These are phyloP conservation scores for Torrubiella hemipterigena DNA, from an alignment of 2,329 filamentous ascomycete genomes.

Conservation along the genomic window DNA sequence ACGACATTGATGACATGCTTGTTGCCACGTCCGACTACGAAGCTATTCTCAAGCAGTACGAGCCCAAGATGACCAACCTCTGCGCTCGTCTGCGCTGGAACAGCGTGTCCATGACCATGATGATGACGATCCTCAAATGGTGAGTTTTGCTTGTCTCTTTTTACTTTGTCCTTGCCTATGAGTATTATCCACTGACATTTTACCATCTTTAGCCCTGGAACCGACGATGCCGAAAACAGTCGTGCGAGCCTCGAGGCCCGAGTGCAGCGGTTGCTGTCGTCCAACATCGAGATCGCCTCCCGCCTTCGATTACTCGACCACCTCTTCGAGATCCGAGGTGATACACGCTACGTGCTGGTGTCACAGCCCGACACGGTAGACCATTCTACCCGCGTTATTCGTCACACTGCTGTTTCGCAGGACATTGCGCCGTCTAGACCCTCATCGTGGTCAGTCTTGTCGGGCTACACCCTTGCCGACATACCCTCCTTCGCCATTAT, in stretches of 20 bases:
- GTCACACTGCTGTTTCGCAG: neutral
- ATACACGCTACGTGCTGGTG: constrained; percentile 7
- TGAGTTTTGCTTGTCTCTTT: constrained; percentile 10
- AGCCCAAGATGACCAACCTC: constrained; percentile 14
- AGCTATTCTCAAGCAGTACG: constrained; percentile 7
- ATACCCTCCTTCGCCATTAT: constrained; percentile 19
- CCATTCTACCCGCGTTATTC: constrained; percentile 1
- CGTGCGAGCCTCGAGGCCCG: constrained; percentile 20
- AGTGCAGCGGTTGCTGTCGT: constrained; percentile 19
- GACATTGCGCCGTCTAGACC: constrained; percentile 7
- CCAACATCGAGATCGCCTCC: constrained; percentile 18
- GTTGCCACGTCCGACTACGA: constrained; percentile 9
- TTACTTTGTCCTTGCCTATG: neutral
- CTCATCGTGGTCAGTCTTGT: constrained; percentile 12
- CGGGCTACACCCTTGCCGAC: constrained; percentile 19
- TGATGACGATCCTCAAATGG: constrained; percentile 27
- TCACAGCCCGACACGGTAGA: constrained; percentile 6
- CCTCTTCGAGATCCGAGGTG: constrained; percentile 10
- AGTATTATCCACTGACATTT: neutral
- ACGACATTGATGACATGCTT: constrained; percentile 12
- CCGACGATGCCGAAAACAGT: constrained; percentile 22
- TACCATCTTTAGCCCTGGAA: constrained; percentile 15
- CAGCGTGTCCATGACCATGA: constrained; percentile 25
- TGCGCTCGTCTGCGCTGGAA: constrained; percentile 23
- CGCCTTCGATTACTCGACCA: constrained; percentile 17